phyloP scores from a whole-genome alignment of 2,329 filamentous ascomycete genomes.

The Aspergillus sp. region DNA sequence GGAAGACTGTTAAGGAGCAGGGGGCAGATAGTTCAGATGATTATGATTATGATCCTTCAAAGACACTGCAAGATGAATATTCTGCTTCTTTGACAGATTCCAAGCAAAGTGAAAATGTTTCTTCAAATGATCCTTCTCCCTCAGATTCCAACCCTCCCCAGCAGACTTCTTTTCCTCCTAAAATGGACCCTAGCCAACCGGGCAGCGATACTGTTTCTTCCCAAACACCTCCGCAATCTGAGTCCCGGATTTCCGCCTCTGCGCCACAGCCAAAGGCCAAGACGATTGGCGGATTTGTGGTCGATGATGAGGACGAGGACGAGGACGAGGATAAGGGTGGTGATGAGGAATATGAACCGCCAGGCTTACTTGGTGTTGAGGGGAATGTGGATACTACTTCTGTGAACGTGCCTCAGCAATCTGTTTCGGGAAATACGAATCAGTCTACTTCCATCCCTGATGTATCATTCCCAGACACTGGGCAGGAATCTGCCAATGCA shows the following conservation, averaged over 20 bases:
- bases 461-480: constrained; percentile 44
- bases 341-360: constrained; percentile 47
- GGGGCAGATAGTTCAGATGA: constrained; percentile 47
- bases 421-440: constrained; percentile 49
- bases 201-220: constrained; percentile 21
- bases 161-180: constrained; percentile 15
- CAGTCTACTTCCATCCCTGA: constrained; percentile 48
- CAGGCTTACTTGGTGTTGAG: constrained; percentile 43
- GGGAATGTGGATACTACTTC: constrained; percentile 39
- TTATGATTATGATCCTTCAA: constrained; percentile 49
- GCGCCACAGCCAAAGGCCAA: constrained; percentile 38
- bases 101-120: constrained; percentile 23
- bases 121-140: constrained; percentile 17
- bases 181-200: constrained; percentile 22
- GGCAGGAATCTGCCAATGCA: constrained; percentile 42
- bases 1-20: constrained; percentile 44
- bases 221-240: constrained; percentile 26
- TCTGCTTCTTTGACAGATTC: constrained; percentile 23
- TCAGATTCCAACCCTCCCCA: constrained; percentile 15
- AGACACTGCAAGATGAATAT: constrained; percentile 38
- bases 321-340: constrained; percentile 47
- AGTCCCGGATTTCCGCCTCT: constrained; percentile 28
- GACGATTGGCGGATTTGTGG: constrained; percentile 54
- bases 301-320: constrained; percentile 54
- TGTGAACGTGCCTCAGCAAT: constrained; percentile 45